Percentiles rank a stretch among this genome's conserved stretches.
Evolutionary conservation across 768 basidiomycete species (phyloP).

Genomic region (Boletus sensibilis): DNA sequence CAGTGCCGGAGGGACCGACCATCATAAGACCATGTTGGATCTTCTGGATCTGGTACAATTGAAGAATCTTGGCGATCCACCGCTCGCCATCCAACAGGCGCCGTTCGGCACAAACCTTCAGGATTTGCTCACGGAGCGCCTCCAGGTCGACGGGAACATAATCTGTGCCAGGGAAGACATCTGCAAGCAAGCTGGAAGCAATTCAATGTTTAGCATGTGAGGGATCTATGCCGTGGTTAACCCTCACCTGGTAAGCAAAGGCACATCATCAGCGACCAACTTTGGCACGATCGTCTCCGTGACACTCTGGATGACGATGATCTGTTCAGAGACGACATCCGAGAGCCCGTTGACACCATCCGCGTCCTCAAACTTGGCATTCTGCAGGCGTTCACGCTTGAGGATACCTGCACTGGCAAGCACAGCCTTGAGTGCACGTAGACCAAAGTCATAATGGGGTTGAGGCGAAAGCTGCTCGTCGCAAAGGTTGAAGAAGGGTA

Average conservation of each 20-base stretch:
- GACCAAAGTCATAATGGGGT: slow-evolving; percentile 98
- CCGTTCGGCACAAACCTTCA: slow-evolving; percentile 81
- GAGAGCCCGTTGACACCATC: slow-evolving; percentile 56
- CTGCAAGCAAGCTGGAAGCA: slow-evolving; percentile 72
- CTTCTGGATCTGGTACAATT: slow-evolving; percentile 98
- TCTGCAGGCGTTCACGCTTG: slow-evolving; percentile 83
- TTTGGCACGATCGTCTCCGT: slow-evolving; percentile 99
- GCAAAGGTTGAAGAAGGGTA: slow-evolving; percentile 99
- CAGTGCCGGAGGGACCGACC: slow-evolving; percentile 96
- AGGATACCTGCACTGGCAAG: slow-evolving; percentile 96
- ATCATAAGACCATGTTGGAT: slow-evolving; percentile 99
- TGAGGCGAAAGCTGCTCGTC: slow-evolving; percentile 96
- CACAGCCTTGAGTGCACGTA: slow-evolving; percentile 95
- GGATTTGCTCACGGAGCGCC: slow-evolving; percentile 79
- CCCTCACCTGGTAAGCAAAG: slow-evolving; percentile 82
- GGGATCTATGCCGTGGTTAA: not conserved
- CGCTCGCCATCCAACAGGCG: slow-evolving; percentile 83
- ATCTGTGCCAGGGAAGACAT: slow-evolving; percentile 96
- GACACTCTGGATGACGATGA: slow-evolving; percentile 97
- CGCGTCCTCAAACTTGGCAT: slow-evolving; percentile 38
- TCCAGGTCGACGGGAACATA: slow-evolving; percentile 89
- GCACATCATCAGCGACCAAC: slow-evolving; percentile 95
- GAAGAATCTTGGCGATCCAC: slow-evolving; percentile 95
- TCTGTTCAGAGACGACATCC: slow-evolving; percentile 81
- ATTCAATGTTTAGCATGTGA: not conserved